Evolutionary conservation across 106 monocot genomes (phyloP).

Genomic region (Acorus gramineus): DNA sequence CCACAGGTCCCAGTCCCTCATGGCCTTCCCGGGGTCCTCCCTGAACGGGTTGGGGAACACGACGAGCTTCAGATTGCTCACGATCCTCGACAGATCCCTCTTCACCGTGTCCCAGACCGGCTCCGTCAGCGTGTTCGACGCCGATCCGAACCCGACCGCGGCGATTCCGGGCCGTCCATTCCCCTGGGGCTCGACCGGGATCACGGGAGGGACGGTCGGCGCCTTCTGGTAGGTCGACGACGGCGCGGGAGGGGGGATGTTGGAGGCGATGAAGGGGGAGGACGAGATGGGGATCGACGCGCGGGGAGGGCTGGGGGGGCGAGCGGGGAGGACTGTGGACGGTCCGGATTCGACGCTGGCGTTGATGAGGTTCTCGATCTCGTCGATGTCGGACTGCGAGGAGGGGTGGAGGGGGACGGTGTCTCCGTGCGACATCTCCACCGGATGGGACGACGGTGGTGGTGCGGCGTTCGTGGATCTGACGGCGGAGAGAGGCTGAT

Average conservation of each 20-base stretch:
- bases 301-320: slow-evolving; percentile 34
- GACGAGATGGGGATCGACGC: slow-evolving; percentile 34
- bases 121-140: slow-evolving; percentile 81
- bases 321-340: slow-evolving; percentile 59
- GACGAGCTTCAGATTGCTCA: slow-evolving; percentile 88
- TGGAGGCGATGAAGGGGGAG: slow-evolving; percentile 34
- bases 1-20: slow-evolving; percentile 99
- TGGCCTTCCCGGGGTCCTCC: slow-evolving; percentile 93
- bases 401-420: slow-evolving; percentile 79
- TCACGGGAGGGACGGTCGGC: slow-evolving; percentile 1
- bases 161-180: slow-evolving; percentile 11
- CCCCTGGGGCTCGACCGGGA: not conserved
- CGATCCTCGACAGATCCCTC: slow-evolving; percentile 79
- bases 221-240: slow-evolving; percentile 15
- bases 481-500: not conserved
- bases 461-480: not conserved
- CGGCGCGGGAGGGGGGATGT: slow-evolving; percentile 5
- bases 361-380: slow-evolving; percentile 88
- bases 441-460: not conserved
- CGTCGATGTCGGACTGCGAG: slow-evolving; percentile 97
- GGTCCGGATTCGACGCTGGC: slow-evolving; percentile 21
- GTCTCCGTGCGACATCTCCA: slow-evolving; percentile 44
- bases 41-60: slow-evolving; percentile 90
- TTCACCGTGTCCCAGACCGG: slow-evolving; percentile 98
- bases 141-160: slow-evolving; percentile 59